Conservation (phyloP, 106 monocot genomes). For the Posidonia australis region DNA sequence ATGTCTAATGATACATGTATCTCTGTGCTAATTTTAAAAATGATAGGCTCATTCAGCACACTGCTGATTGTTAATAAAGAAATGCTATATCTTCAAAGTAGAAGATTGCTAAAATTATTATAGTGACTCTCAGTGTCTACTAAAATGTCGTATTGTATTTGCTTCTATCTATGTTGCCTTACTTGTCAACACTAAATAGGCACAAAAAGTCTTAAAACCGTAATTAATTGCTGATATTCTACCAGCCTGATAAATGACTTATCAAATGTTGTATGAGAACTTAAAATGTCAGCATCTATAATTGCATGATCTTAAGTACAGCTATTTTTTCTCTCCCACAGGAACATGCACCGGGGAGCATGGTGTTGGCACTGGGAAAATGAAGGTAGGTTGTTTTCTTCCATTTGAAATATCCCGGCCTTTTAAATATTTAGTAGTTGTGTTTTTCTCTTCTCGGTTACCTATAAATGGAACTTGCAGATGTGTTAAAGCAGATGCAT, state of each 20-base stretch:
- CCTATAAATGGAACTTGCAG: no score
- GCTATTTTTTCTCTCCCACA: slow-evolving; percentile 12
- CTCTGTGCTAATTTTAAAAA: no score
- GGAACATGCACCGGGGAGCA: slow-evolving; percentile 97
- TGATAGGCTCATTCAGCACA: no score
- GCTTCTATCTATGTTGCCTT: neutral
- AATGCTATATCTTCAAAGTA: no score
- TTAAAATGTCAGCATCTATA: no score
- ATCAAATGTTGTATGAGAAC: neutral
- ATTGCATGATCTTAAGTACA: neutral
- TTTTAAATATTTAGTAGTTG: neutral
- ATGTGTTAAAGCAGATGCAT: neutral
- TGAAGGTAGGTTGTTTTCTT: slow-evolving; percentile 53
- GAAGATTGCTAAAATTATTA: no score
- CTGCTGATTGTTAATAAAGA: no score
- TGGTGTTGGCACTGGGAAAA: slow-evolving; percentile 94
- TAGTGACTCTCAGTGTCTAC: no score
- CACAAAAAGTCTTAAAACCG: neutral
- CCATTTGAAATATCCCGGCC: neutral
- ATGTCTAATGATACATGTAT: no score
- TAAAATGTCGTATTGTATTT: no score
- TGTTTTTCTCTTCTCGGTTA: no score
- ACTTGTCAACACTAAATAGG: neutral
- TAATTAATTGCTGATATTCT: neutral
- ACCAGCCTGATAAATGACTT: no score